These are phyloP conservation scores for Aspergillus tubingensis DNA, from an alignment of 2,329 filamentous ascomycete species.

Conservation along the genomic window DNA sequence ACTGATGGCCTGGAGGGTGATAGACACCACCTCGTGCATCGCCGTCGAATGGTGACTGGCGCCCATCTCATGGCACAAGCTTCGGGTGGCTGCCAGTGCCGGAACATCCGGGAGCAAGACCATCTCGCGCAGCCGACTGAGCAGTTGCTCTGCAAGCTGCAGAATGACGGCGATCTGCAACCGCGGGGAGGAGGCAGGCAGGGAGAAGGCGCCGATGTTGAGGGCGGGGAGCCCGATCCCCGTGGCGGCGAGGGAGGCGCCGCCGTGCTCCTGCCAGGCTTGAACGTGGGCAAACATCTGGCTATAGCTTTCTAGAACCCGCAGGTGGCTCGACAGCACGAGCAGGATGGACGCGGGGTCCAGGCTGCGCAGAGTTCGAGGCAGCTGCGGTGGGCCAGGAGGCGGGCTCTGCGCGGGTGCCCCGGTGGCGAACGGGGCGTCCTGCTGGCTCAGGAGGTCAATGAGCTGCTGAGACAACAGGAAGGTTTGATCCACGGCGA, in stretches of 20 bases:
- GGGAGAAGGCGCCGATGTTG: conserved; percentile 6
- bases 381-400: neutral
- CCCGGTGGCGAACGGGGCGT: neutral
- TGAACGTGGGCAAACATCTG: conserved; percentile 6
- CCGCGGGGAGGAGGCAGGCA: conserved; percentile 1
- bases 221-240: conserved; percentile 2
- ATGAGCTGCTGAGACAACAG: conserved; percentile 7
- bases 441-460: conserved; percentile 6
- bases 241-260: neutral
- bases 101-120: neutral
- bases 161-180: conserved; percentile 11
- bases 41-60: no score
- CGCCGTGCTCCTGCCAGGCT: conserved; percentile 6
- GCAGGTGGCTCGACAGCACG: conserved; percentile 7
- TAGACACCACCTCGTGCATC: no score
- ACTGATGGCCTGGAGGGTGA: no score
- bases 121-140: conserved; percentile 8
- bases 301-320: conserved; percentile 5
- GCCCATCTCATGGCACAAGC: no score
- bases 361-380: neutral
- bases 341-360: conserved; percentile 5
- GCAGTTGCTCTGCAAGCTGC: conserved; percentile 3
- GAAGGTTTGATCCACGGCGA: conserved; percentile 9
- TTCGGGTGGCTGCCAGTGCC: no score
- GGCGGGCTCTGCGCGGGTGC: neutral